phyloP scores from a whole-genome alignment of 1,284 basidiomycete species.

The Albatrellus sp. region DNA sequence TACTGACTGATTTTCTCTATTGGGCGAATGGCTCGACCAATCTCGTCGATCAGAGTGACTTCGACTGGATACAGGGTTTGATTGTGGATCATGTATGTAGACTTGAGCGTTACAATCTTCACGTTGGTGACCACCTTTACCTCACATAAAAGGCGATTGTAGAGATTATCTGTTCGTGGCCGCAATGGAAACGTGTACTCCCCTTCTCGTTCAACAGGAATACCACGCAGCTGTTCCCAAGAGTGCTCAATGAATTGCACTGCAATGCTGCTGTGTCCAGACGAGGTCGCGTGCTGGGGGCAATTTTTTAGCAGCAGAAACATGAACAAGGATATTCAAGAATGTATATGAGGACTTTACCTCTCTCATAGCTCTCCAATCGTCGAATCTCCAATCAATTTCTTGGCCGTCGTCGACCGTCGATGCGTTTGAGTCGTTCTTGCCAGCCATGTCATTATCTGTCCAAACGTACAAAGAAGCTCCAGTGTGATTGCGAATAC shows the following conservation, averaged over 20 bases:
- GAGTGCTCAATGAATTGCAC: conserved; percentile 77
- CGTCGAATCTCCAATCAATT: conserved; percentile 95
- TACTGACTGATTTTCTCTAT: conserved; percentile 74
- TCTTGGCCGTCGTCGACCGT: conserved; percentile 65
- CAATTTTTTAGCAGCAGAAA: background rate
- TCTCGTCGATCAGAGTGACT: conserved; percentile 79
- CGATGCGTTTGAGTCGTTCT: conserved; percentile 33
- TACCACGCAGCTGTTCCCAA: conserved; percentile 85
- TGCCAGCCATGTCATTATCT: conserved; percentile 39
- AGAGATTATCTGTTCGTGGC: conserved; percentile 66
- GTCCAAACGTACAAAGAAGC: conserved; percentile 75
- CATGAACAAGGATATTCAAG: background rate
- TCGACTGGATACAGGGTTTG: conserved; percentile 89
- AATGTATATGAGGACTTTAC: conserved; percentile 26
- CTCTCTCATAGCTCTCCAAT: conserved; percentile 92
- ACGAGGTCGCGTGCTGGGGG: conserved; percentile 62
- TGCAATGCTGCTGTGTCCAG: conserved; percentile 71
- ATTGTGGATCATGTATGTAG: conserved; percentile 91
- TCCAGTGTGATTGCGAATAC: conserved; percentile 86
- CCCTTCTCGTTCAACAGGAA: conserved; percentile 92
- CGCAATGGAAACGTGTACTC: conserved; percentile 83
- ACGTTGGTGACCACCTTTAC: conserved; percentile 88
- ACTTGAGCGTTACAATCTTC: conserved; percentile 91
- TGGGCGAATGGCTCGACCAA: conserved; percentile 71
- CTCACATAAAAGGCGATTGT: conserved; percentile 82